These are phyloP conservation scores for Cordyceps farinosa DNA, from an alignment of 2,329 filamentous ascomycete species.

Conservation along the genomic window DNA sequence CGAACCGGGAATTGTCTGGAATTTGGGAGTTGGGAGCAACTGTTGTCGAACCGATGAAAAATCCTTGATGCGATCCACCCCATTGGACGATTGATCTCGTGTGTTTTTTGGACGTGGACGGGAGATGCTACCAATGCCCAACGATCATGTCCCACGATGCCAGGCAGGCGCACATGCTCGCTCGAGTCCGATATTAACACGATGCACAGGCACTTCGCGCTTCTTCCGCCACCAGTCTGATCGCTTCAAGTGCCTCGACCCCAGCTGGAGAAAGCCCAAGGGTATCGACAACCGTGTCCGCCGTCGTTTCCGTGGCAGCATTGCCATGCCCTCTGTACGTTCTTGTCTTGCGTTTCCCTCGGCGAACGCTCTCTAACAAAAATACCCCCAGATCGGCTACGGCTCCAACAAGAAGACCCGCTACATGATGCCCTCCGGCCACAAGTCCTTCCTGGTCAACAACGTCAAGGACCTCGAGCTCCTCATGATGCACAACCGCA, in stretches of 20 bases:
- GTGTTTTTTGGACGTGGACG: background rate
- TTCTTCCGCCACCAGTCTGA: slow-evolving; percentile 98
- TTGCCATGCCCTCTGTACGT: slow-evolving; percentile 74
- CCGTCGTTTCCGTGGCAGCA: slow-evolving; percentile 93
- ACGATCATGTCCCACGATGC: background rate
- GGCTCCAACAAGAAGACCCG: slow-evolving; percentile 99
- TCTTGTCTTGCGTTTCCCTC: slow-evolving; percentile 14
- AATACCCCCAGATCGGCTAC: slow-evolving; percentile 77
- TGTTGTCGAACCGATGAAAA: slow-evolving; percentile 1
- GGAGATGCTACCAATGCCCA: background rate
- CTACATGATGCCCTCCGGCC: slow-evolving; percentile 97
- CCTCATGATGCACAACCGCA: slow-evolving; percentile 99
- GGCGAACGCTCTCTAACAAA: slow-evolving; percentile 6
- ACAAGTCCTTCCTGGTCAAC: slow-evolving; percentile 99
- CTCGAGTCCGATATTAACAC: background rate
- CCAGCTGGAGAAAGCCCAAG: slow-evolving; percentile 99
- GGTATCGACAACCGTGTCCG: slow-evolving; percentile 99
- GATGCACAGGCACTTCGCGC: slow-evolving; percentile 73
- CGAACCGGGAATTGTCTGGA: background rate
- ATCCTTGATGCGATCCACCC: background rate
- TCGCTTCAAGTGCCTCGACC: slow-evolving; percentile 86
- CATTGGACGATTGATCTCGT: background rate
- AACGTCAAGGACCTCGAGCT: slow-evolving; percentile 95
- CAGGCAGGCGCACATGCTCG: background rate
- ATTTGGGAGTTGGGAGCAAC: background rate